Conservation (phyloP, 1,139 yeast genomes). For the Sugiyamaella neomexicana region DNA sequence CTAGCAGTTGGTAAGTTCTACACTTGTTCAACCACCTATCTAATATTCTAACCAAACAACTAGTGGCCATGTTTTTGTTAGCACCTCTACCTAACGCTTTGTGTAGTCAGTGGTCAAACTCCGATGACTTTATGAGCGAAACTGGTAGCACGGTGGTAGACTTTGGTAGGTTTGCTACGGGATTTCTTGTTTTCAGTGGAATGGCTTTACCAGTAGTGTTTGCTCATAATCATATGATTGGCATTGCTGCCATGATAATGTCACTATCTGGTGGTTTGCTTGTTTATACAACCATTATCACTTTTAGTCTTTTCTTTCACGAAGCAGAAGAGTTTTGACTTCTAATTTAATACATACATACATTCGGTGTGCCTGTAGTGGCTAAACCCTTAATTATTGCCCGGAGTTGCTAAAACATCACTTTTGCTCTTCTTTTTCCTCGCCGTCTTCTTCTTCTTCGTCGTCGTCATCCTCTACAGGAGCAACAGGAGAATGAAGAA, state of each 20-base stretch:
- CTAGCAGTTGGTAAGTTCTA: conserved; percentile 54
- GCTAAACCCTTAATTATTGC: too few relatives aligned
- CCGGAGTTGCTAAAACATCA: background rate
- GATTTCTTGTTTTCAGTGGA: conserved; percentile 65
- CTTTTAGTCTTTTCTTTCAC: conserved; percentile 71
- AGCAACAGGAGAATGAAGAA: conserved; percentile 31
- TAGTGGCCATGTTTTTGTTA: conserved; percentile 48
- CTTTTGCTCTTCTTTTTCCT: conserved; percentile 1
- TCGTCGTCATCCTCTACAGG: conserved; percentile 36
- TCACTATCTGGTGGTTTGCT: conserved; percentile 68
- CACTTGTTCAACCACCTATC: background rate
- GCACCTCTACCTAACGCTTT: conserved; percentile 72
- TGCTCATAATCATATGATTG: conserved; percentile 62
- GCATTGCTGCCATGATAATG: conserved; percentile 58
- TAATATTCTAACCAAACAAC: background rate
- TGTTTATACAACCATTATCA: conserved; percentile 70
- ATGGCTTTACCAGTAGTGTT: conserved; percentile 65
- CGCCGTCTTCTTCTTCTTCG: conserved; percentile 32
- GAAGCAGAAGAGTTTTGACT: conserved; percentile 54
- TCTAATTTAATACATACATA: conserved; percentile 27
- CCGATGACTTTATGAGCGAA: conserved; percentile 53
- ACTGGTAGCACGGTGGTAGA: conserved; percentile 50
- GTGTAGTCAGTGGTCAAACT: conserved; percentile 44
- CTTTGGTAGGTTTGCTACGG: conserved; percentile 66
- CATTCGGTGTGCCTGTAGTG: too few relatives aligned